phyloP scores from a whole-genome alignment of 306 rosid species.

The Rubus parviflorus region DNA sequence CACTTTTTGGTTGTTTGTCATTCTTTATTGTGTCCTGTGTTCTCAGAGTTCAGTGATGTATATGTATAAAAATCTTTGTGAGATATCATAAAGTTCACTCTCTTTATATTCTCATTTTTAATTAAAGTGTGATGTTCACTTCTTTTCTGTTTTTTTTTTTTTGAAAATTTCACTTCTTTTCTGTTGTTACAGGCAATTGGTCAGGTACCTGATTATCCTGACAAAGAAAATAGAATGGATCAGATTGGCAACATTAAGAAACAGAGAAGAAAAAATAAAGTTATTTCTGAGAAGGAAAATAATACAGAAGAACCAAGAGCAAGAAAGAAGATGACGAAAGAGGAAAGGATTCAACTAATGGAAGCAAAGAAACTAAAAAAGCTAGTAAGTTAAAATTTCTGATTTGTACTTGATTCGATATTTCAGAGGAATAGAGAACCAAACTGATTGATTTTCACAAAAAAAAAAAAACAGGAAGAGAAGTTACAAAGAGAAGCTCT shows the following conservation, averaged over 20 bases:
- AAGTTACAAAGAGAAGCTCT: constrained; percentile 76
- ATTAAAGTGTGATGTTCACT: neutral
- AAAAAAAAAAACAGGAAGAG: constrained; percentile 55
- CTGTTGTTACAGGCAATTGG: neutral
- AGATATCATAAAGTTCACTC: neutral
- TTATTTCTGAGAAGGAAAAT: constrained; percentile 30
- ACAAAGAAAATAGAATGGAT: constrained; percentile 41
- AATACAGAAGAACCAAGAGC: constrained; percentile 31
- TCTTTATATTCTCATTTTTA: neutral
- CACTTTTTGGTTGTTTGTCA: neutral
- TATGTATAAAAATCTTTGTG: neutral
- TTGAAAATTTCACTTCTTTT: neutral
- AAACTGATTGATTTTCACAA: neutral
- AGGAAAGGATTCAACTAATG: constrained; percentile 64
- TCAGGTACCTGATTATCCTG: constrained; percentile 39
- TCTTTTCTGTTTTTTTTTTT: neutral
- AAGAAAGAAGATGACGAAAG: constrained; percentile 63
- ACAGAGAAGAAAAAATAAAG: constrained; percentile 35
- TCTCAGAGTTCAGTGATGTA: neutral
- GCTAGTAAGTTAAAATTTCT: constrained; percentile 52
- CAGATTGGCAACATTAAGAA: constrained; percentile 37
- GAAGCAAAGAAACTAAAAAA: constrained; percentile 73
- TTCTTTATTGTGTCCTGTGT: neutral
- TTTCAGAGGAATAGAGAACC: neutral
- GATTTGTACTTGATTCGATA: constrained; percentile 6